Conservation (phyloP, 129 eudicot species). For the Helianthus tuberosus region DNA sequence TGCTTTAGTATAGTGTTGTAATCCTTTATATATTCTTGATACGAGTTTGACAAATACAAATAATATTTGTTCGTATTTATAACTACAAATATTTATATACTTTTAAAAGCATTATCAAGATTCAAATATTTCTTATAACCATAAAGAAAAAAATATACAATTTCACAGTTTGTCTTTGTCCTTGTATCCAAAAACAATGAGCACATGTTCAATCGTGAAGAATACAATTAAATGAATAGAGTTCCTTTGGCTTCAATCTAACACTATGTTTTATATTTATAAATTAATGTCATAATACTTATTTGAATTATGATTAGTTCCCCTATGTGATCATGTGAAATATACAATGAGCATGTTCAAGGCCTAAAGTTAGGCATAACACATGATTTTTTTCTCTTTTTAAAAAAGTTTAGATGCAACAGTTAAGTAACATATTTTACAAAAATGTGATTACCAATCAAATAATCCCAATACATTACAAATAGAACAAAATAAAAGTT, state of each 20-base stretch:
- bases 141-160: not conserved
- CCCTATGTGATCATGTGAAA: constrained; percentile 36
- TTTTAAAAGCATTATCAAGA: not conserved
- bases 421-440: not conserved
- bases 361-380: constrained; percentile 39
- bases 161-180: not conserved
- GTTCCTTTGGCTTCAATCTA: constrained; percentile 34
- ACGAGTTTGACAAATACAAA: not conserved
- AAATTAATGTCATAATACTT: constrained; percentile 5
- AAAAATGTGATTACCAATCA: not conserved
- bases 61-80: not conserved
- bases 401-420: not conserved
- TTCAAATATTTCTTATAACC: not conserved
- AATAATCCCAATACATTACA: not conserved
- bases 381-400: constrained; percentile 13
- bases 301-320: not conserved
- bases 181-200: constrained; percentile 15
- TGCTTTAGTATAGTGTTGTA: too few species aligned
- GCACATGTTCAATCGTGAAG: constrained; percentile 26
- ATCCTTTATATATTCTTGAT: not conserved
- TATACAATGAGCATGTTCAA: constrained; percentile 29
- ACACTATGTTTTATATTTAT: constrained; percentile 17
- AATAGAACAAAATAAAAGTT: not conserved
- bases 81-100: not conserved
- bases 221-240: constrained; percentile 13